phyloP scores from a whole-genome alignment of 2,329 filamentous ascomycete species.

The Falciphora oryzae region DNA sequence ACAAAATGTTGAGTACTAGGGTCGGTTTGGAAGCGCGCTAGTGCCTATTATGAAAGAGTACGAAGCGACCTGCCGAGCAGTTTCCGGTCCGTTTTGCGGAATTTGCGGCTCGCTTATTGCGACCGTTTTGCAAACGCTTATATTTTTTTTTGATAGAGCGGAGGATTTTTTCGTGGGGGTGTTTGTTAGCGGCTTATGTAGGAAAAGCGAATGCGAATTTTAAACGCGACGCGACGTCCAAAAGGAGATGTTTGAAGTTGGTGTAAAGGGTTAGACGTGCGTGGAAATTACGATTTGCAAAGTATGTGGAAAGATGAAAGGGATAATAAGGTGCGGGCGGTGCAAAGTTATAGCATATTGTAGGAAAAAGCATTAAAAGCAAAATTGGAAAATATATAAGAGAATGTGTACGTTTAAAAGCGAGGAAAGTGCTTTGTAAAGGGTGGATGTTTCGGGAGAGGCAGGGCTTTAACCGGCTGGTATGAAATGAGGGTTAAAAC shows the following conservation, averaged over 20 bases:
- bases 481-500: background rate
- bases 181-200: background rate
- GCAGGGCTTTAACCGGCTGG: background rate
- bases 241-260: background rate
- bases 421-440: background rate
- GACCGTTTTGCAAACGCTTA: background rate
- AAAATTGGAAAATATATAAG: background rate
- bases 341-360: background rate
- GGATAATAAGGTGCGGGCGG: background rate
- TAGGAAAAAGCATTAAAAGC: background rate
- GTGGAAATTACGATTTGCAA: background rate
- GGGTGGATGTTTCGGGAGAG: slow-evolving; percentile 1
- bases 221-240: background rate
- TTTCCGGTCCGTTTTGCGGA: background rate
- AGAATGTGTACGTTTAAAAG: background rate
- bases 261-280: background rate
- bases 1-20: background rate
- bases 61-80: slow-evolving; percentile 1
- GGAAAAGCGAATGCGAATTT: background rate
- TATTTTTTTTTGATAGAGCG: background rate
- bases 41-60: slow-evolving; percentile 1
- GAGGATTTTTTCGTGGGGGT: background rate
- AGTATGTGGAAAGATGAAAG: background rate
- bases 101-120: background rate
- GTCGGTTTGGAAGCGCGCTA: slow-evolving; percentile 1